Conservation (phyloP, 2,329 filamentous ascomycete genomes). For the Sclerotinia sclerotiorum region DNA sequence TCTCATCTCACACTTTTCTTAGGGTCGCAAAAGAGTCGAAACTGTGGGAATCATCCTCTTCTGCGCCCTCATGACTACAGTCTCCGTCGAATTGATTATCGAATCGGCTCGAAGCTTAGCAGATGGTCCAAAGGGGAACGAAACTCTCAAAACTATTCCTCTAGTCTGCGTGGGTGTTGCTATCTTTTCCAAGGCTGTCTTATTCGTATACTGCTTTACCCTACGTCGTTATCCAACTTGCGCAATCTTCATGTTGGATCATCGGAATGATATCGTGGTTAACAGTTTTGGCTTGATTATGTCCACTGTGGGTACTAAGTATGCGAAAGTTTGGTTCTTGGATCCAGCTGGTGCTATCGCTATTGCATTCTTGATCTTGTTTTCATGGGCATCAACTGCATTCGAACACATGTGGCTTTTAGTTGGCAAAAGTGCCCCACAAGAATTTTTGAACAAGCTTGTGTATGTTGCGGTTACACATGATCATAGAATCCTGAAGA, state of each 20-base stretch:
- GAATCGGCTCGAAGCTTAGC: constrained; percentile 75
- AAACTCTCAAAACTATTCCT: constrained; percentile 67
- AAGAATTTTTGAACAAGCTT: constrained; percentile 86
- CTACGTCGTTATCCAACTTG: constrained; percentile 89
- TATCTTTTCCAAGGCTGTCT: constrained; percentile 75
- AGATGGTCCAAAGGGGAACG: constrained; percentile 46
- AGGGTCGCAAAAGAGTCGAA: constrained; percentile 63
- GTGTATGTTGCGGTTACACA: constrained; percentile 97
- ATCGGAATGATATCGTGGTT: constrained; percentile 95
- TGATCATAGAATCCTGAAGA: constrained; percentile 74
- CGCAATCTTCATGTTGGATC: constrained; percentile 91
- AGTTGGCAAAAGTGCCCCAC: constrained; percentile 83
- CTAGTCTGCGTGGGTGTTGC: constrained; percentile 76
- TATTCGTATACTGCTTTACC: constrained; percentile 92
- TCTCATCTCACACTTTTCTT: background rate
- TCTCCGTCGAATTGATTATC: constrained; percentile 89
- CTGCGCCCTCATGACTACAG: constrained; percentile 91
- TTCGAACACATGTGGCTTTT: constrained; percentile 88
- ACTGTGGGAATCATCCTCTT: constrained; percentile 96
- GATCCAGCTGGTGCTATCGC: constrained; percentile 89
- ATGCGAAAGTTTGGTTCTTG: constrained; percentile 77
- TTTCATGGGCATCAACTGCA: constrained; percentile 80
- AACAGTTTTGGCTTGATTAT: constrained; percentile 92
- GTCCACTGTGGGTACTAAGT: constrained; percentile 83
- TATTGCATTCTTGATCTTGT: constrained; percentile 74